Evolutionary conservation across 2,329 filamentous ascomycete genomes (phyloP), one percentile per base, ranked within the genome.

Genomic region (Pestalotiopsis sp.): DNA sequence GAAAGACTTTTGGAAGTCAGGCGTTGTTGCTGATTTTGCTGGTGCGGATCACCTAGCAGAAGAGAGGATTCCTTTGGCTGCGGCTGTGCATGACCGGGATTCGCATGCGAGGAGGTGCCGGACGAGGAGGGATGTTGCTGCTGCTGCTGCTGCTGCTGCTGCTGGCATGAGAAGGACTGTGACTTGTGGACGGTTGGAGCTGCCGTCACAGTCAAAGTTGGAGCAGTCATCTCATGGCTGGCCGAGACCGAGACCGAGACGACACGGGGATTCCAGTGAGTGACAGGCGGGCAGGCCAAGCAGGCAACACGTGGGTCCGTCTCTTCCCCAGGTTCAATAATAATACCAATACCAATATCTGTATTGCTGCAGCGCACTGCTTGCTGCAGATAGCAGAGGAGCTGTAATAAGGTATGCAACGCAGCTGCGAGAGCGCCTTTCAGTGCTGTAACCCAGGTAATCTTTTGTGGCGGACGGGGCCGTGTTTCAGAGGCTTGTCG

Each of bases 161-260:
- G 73, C 67, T 68, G 69, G 68, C 67, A 70, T 72, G 77, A 70
- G 68, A 74, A 59, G 26, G 30, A 73, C 70, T 75, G 74, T 70
- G 80, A 74, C 72, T 44, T 48, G 38, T 81, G 77, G 75, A 80
- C 77, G 75, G 80, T 76, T 73, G 79, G 76, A 70, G 80, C 77
- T 70, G 71, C 75, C 75, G 74, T 74, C 78, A 80, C 78, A 75
- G 80, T 77, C 75, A 80, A 72, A 70, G 76, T 78, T 71, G 79
- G 74, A 68, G 78, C 78, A 75, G 76, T 81, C 81, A 83, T 83
- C 75, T 80, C 82, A 83, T 82, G 76, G 76, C 77, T 70, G 70
- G 61, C 57, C 17, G 40, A 13, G 61, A 17, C 48, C 24, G 61
- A 39, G 38, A 14, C 40, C 39, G 38, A 20, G 40, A 40, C 30